phyloP scores from a whole-genome alignment of 768 basidiomycete species.

The Mycena kentingensis region DNA sequence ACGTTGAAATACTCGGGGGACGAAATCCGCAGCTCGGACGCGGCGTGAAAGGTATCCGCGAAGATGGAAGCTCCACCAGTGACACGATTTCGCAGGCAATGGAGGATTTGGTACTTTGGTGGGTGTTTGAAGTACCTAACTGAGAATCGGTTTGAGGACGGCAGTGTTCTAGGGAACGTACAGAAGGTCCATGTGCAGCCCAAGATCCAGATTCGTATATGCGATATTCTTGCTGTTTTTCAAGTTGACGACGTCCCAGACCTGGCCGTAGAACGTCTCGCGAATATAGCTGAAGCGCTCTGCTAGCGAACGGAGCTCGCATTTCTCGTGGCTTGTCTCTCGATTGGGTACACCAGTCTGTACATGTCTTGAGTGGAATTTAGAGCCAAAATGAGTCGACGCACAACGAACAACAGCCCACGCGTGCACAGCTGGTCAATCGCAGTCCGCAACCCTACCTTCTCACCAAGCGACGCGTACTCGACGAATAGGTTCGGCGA shows the following conservation, averaged over 20 bases:
- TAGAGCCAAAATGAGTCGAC: not conserved
- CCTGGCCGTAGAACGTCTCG: constrained; percentile 84
- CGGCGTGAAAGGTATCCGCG: constrained; percentile 75
- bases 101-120: constrained; percentile 89
- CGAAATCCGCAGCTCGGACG: constrained; percentile 47
- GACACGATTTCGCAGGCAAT: constrained; percentile 86
- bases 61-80: constrained; percentile 84
- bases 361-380: not conserved
- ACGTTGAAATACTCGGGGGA: constrained; percentile 56
- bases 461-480: constrained; percentile 52
- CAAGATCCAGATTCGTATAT: constrained; percentile 88
- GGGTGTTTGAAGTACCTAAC: constrained; percentile 87
- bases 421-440: constrained; percentile 71
- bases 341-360: constrained; percentile 60
- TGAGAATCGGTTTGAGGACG: not conserved
- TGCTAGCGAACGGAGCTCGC: constrained; percentile 70
- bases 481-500: constrained; percentile 51
- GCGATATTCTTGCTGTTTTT: constrained; percentile 85
- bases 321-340: constrained; percentile 58
- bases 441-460: constrained; percentile 51
- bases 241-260: constrained; percentile 86
- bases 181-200: constrained; percentile 91
- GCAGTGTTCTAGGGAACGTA: constrained; percentile 40
- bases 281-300: constrained; percentile 73
- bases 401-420: constrained; percentile 70